Percentiles rank a stretch among this genome's conserved stretches.
Conservation (phyloP, 148 eudicot genomes). For the Arbutus unedo region DNA sequence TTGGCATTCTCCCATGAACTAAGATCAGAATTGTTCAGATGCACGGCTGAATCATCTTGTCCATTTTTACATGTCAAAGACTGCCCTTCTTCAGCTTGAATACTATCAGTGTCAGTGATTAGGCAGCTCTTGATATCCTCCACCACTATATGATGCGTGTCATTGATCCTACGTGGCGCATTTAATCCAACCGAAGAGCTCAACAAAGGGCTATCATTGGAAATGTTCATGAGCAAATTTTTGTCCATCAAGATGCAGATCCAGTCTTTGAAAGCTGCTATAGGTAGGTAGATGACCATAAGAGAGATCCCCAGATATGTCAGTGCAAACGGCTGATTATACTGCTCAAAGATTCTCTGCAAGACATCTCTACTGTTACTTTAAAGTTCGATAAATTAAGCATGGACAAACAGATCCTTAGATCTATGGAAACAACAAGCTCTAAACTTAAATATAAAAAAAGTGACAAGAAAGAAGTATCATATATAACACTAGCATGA, state of each 20-base stretch:
- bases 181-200: conserved; percentile 13
- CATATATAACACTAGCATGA: background rate
- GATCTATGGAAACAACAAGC: background rate
- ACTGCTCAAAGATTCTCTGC: conserved; percentile 45
- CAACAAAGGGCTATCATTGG: conserved; percentile 3
- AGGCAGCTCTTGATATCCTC: conserved; percentile 17
- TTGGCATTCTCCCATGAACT: conserved; percentile 32
- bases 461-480: background rate
- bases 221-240: conserved; percentile 12
- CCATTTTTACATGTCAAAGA: conserved; percentile 21
- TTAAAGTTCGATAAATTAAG: background rate
- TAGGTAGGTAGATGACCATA: conserved; percentile 39
- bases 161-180: conserved; percentile 12
- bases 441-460: background rate
- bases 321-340: conserved; percentile 40
- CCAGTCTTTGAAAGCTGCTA: conserved; percentile 34
- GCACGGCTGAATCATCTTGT: conserved; percentile 8
- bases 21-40: conserved; percentile 12
- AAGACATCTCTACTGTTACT: background rate
- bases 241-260: conserved; percentile 16
- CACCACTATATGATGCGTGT: conserved; percentile 1
- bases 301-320: conserved; percentile 41
- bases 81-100: conserved; percentile 32
- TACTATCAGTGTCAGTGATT: conserved; percentile 19
- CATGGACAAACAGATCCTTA: background rate